phyloP scores from a whole-genome alignment of 2,329 filamentous ascomycete species.

The Colletotrichum lini region DNA sequence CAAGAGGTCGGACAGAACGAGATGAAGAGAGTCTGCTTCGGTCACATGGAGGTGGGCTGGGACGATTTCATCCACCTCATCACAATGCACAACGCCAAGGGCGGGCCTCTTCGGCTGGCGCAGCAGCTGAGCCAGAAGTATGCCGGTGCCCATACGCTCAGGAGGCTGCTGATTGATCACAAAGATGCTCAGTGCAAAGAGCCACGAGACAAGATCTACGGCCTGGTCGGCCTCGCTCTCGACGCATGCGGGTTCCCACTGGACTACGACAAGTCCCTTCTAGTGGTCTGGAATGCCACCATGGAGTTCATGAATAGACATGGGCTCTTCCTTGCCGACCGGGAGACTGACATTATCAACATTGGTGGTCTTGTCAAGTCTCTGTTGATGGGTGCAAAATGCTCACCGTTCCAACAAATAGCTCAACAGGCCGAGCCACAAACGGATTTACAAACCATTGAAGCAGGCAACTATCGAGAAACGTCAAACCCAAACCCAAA shows the following conservation, averaged over 20 bases:
- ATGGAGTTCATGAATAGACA: slow-evolving; percentile 46
- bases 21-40: slow-evolving; percentile 45
- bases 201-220: slow-evolving; percentile 51
- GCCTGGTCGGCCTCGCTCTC: slow-evolving; percentile 48
- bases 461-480: background rate
- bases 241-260: slow-evolving; percentile 48
- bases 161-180: slow-evolving; percentile 46
- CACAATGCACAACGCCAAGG: slow-evolving; percentile 26
- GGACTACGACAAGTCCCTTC: slow-evolving; percentile 48
- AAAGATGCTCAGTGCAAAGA: slow-evolving; percentile 47
- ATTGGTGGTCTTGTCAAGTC: slow-evolving; percentile 14
- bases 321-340: background rate
- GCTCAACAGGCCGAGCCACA: background rate
- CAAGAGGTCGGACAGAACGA: slow-evolving; percentile 47
- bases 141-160: background rate
- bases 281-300: slow-evolving; percentile 49
- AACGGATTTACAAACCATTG: background rate
- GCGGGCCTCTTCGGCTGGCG: slow-evolving; percentile 44
- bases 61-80: slow-evolving; percentile 42
- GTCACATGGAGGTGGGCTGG: slow-evolving; percentile 41
- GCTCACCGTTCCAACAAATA: background rate
- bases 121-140: slow-evolving; percentile 27
- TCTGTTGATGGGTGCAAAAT: background rate
- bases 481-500: background rate
- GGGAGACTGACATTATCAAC: slow-evolving; percentile 7